Evolutionary conservation across 371 early-diverging fungal species (phyloP).

Genomic region (Zancudomyces culisetae): DNA sequence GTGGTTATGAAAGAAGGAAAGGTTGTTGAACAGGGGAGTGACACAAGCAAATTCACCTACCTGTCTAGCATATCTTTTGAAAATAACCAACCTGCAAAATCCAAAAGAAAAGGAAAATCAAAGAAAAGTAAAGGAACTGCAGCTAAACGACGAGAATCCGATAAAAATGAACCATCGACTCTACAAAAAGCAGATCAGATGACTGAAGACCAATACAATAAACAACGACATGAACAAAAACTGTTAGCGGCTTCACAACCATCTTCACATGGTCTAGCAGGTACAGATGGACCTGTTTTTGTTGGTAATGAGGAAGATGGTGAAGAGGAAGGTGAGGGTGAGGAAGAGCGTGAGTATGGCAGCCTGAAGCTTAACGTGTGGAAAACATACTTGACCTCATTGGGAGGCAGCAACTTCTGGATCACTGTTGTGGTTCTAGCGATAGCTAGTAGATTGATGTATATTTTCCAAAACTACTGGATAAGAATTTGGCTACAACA

Average conservation of each 20-base stretch:
- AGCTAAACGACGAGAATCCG: neutral
- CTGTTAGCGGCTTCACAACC: neutral
- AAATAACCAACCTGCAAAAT: neutral
- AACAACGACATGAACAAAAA: neutral
- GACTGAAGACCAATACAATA: neutral
- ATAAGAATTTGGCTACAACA: conserved; percentile 19
- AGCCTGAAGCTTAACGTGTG: conserved; percentile 17
- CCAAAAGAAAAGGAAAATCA: neutral
- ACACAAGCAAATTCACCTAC: conserved; percentile 2
- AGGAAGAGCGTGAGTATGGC: conserved; percentile 22
- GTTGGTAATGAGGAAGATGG: neutral
- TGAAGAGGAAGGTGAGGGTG: conserved; percentile 1
- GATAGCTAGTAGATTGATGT: conserved; percentile 3
- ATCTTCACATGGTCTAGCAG: neutral
- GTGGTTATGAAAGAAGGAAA: conserved; percentile 48
- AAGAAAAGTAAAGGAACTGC: neutral
- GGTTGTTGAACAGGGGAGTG: conserved; percentile 21
- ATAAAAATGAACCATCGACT: neutral
- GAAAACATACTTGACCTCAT: conserved; percentile 16
- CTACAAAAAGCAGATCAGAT: neutral
- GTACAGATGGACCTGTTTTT: neutral
- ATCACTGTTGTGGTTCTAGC: conserved; percentile 1
- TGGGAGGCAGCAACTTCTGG: conserved; percentile 18
- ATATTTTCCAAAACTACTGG: conserved; percentile 20
- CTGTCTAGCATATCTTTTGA: neutral